These are phyloP conservation scores for Lachancea meyersii DNA, from an alignment of 805 yeast genomes.

Conservation along the genomic window DNA sequence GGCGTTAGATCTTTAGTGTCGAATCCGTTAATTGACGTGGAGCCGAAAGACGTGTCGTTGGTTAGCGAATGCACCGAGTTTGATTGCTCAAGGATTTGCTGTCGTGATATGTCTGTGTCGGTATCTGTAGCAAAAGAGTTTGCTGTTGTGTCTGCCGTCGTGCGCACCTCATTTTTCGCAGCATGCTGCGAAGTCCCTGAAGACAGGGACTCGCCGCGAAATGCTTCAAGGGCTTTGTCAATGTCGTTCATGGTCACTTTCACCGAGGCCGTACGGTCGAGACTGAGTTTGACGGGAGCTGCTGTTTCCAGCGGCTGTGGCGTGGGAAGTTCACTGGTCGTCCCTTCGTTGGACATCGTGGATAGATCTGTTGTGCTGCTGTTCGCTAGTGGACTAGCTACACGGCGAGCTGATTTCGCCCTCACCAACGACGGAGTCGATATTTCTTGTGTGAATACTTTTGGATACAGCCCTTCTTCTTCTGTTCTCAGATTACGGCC, in stretches of 20 bases:
- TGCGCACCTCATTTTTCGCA: background rate
- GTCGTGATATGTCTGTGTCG: conserved; percentile 14
- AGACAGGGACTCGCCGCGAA: conserved; percentile 34
- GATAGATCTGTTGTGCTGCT: conserved; percentile 19
- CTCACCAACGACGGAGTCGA: conserved; percentile 42
- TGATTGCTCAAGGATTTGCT: conserved; percentile 1
- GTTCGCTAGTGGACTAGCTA: conserved; percentile 30
- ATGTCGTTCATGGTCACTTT: conserved; percentile 61
- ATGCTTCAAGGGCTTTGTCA: conserved; percentile 64
- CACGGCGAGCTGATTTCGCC: conserved; percentile 52
- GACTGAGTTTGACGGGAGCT: conserved; percentile 11
- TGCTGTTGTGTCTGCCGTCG: conserved; percentile 1
- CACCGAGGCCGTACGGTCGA: conserved; percentile 37
- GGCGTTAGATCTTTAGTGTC: conserved; percentile 40
- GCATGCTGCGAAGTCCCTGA: conserved; percentile 1
- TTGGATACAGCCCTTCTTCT: conserved; percentile 85
- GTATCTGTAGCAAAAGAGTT: conserved; percentile 4
- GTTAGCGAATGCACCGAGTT: conserved; percentile 15
- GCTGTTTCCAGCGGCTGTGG: conserved; percentile 27
- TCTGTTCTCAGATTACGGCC: conserved; percentile 70
- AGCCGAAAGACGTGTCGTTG: conserved; percentile 13
- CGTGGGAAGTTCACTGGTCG: conserved; percentile 23
- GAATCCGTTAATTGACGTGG: conserved; percentile 14
- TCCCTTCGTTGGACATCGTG: conserved; percentile 14
- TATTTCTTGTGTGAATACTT: conserved; percentile 66